Base-by-base conservation (phyloP, 176 grass and related monocot species). In the Rhynchospora breviuscula region DNA sequence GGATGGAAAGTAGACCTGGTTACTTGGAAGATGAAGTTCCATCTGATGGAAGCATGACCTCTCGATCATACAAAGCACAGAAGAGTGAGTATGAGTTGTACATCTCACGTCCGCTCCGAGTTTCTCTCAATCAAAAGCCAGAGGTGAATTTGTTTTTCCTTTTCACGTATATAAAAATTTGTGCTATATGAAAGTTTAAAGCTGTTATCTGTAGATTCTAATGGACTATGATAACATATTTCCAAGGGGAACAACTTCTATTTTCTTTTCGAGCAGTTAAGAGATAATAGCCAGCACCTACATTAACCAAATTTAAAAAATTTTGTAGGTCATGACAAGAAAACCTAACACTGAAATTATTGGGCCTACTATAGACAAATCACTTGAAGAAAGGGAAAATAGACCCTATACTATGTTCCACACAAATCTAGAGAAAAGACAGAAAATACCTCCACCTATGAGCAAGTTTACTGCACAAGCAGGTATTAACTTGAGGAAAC, bases 401-500 rank as follows among this genome's bases (percentile, higher is more conserved):
- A 12, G 53, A 25, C 61, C 57, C 22, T 15, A 46, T 53, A 51
- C 29, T 3, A 18, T 14, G 22, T 67, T 67, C 78, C 54, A 45
- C 54, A 17, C 51, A 43, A 53, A 45, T 82, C 45, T n/a, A 65
- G 43, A 53, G 47, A 81, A 49, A 21, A 67, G 5, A 17, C 80
- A 17, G 47, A 82, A 67, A 46, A 15, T 49, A 82, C 57, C 59
- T 48, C 61, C 61, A 53, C 22, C 29, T 56, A 56, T 77, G 73
- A 66, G 31, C 17, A 81, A 81, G n/a, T 81, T 82, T 65, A 65
- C 57, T 62, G 22, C 52, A 82, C 80, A 51, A 67, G 80, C 47
- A 17, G 47, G 43, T 29, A 82, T 82, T 67, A 21, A 82, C 59
- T 53, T 82, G 59, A 82, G 61, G 40, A 82, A 82, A 53, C 80